Evolutionary conservation across 2,329 filamentous ascomycete species (phyloP).

Genomic region (Magnaporthiopsis rhizophila): DNA sequence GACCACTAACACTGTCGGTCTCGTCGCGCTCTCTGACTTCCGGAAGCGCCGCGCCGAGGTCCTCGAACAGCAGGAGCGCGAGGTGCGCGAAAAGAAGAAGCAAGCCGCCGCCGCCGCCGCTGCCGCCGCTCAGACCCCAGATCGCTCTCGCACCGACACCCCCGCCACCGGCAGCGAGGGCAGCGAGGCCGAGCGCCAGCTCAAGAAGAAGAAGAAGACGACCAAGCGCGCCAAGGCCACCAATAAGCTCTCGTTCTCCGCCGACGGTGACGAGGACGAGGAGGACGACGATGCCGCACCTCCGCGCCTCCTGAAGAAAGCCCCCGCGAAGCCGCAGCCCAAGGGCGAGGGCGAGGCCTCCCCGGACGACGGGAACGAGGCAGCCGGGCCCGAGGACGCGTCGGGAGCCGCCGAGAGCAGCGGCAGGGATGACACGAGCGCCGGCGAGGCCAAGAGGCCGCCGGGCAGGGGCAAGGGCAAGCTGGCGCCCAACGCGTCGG

Average conservation of each 20-base stretch:
- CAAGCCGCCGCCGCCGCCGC: no score
- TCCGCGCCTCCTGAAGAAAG: constrained; percentile 17
- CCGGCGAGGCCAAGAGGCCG: constrained; percentile 18
- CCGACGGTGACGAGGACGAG: constrained; percentile 58
- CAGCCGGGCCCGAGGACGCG: constrained; percentile 6
- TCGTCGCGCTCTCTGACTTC: constrained; percentile 88
- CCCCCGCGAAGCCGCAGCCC: constrained; percentile 9
- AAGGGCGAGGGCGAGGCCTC: constrained; percentile 13
- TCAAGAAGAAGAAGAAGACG: constrained; percentile 38
- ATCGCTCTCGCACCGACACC: constrained; percentile 39
- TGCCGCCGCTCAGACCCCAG: constrained; percentile 39
- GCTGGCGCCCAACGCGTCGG: constrained; percentile 52
- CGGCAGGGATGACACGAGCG: constrained; percentile 1
- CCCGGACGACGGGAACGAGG: constrained; percentile 37
- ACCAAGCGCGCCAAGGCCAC: constrained; percentile 28
- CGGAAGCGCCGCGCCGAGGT: constrained; percentile 92
- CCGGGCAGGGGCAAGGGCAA: constrained; percentile 29
- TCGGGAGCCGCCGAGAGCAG: constrained; percentile 3
- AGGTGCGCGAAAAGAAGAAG: constrained; percentile 52
- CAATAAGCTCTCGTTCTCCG: constrained; percentile 55
- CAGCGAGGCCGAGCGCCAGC: constrained; percentile 23
- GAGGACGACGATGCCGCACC: constrained; percentile 26
- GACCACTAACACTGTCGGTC: constrained; percentile 79
- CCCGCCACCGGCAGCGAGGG: constrained; percentile 33
- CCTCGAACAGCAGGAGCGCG: constrained; percentile 82